Evolutionary conservation across 2,329 filamentous ascomycete genomes (phyloP).

Genomic region (Hymenoscyphus infarciens): DNA sequence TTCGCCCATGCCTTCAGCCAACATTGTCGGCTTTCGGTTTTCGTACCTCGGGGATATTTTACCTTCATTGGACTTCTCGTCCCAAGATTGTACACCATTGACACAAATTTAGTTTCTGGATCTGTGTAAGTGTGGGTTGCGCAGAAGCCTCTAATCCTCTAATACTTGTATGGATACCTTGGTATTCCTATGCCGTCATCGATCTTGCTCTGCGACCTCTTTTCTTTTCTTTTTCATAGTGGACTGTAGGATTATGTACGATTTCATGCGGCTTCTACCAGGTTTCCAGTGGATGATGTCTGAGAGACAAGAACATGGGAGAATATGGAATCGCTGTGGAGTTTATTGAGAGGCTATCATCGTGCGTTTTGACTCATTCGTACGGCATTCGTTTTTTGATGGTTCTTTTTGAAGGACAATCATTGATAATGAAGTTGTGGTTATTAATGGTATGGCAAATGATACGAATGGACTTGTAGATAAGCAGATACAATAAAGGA

Average conservation of each 20-base stretch:
- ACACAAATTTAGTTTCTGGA: slow-evolving; percentile 1
- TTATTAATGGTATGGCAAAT: slow-evolving; percentile 1
- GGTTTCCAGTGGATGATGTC: background rate
- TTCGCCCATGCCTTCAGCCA: background rate
- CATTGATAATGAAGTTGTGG: slow-evolving; percentile 1
- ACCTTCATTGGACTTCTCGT: background rate
- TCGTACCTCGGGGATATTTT: background rate
- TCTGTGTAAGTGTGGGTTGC: slow-evolving; percentile 7
- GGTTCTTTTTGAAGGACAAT: background rate
- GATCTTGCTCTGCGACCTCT: background rate
- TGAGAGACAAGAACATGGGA: background rate
- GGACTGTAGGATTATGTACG: slow-evolving; percentile 5
- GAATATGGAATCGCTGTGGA: background rate
- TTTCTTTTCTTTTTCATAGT: background rate
- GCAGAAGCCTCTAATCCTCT: background rate
- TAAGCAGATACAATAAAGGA: background rate
- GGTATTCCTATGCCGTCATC: slow-evolving; percentile 1
- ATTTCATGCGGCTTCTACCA: background rate
- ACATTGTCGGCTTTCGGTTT: background rate
- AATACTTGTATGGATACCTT: slow-evolving; percentile 5
- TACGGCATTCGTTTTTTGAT: background rate
- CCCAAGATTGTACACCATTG: background rate
- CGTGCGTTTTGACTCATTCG: background rate
- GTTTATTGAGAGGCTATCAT: background rate
- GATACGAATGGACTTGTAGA: background rate